These are phyloP conservation scores for Breynia disticha DNA, from an alignment of 441 rosid genomes.

Conservation along the genomic window DNA sequence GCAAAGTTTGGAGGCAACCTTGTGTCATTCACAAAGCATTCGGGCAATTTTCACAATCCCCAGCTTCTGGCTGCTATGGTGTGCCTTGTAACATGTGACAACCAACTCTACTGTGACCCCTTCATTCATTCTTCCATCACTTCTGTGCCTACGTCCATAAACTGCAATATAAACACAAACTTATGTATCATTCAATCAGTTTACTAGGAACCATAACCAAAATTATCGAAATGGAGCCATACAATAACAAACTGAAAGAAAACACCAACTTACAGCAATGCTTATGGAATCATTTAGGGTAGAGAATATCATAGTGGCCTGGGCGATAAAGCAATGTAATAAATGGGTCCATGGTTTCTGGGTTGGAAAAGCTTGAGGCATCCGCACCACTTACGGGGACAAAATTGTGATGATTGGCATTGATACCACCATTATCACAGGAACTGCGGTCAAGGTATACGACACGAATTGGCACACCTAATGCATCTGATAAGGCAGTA, in stretches of 20 bases:
- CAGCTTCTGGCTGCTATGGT: no score
- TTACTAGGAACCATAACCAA: no score
- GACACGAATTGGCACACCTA: conserved; percentile 87
- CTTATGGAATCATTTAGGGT: conserved; percentile 45
- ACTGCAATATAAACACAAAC: no score
- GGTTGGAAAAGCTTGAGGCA: conserved; percentile 26
- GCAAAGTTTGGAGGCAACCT: no score
- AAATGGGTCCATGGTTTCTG: conserved; percentile 40
- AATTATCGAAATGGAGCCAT: no score
- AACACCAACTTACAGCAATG: conserved; percentile 23
- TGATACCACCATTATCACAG: conserved; percentile 62
- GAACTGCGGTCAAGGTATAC: conserved; percentile 94
- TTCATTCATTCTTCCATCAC: no score
- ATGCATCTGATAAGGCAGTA: conserved; percentile 76
- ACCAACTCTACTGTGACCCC: no score
- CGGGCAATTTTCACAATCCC: no score
- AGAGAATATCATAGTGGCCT: conserved; percentile 95
- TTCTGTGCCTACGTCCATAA: no score
- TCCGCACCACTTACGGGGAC: conserved; percentile 42
- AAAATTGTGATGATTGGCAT: conserved; percentile 88
- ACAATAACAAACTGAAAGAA: conserved; percentile 1
- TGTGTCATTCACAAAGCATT: no score
- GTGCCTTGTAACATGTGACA: no score
- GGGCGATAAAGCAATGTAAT: conserved; percentile 91
- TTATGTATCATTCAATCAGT: no score